Evolutionary conservation across 805 yeast species (phyloP), one percentile per base, ranked within the genome.

Genomic region (Barnettozyma populi): DNA sequence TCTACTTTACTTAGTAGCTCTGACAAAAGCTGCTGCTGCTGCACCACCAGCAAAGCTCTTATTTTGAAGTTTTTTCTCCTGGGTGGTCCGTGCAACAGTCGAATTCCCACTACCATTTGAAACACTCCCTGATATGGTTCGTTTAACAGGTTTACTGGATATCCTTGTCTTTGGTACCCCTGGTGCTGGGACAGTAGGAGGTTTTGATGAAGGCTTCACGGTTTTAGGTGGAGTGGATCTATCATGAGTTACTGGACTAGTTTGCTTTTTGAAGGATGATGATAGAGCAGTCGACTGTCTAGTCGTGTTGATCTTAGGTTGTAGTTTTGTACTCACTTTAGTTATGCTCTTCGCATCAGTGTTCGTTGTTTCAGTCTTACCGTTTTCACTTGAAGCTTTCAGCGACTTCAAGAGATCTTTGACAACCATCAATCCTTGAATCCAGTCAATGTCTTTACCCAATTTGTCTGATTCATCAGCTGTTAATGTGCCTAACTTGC

Each of bases 401-500:
- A 25, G 31, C 13, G 42, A 16, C 21, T 61, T 73, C 41, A 77
- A 66, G 57, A 82, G 57, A 43, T 82, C 80, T 54, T 84, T 81
- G 2, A 89, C 86, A 53, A 76, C 76, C 53, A 85, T 67, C 49
- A 85, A 70, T 44, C 89, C 76, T 42, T 82, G 85, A 13, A 85
- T 82, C 92, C 92, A 85, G 3, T 79, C 75, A 40, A 76, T 72
- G 5, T 69, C 63, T 9, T 60, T 61, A 23, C 84, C 84, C 13
- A 78, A 39, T 24, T 39, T 25, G 16, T 25, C 21, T 23, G 49
- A 18, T 5, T 35, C 54, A 63, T 19, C 36, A 7, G 59, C 46
- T 1, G 60, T 61, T 19, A 39, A 39, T 7, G 32, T 24, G 9
- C 32, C 42, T 20, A 39, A 27, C 11, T 24, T 13, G 21, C 19